Evolutionary conservation across 345 rosid genomes (phyloP).

Genomic region (Moringa oleifera): DNA sequence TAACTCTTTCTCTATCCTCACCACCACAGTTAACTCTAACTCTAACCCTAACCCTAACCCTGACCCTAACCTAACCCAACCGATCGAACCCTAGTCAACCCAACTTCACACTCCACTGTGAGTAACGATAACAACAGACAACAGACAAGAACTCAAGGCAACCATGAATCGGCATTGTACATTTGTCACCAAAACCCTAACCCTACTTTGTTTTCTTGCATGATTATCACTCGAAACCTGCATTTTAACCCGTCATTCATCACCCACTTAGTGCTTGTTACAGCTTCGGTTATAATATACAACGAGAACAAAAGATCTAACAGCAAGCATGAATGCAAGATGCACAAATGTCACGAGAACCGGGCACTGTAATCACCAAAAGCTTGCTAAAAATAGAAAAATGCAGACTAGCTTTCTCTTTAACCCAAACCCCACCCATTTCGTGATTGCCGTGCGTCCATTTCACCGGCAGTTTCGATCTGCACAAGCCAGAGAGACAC

Average conservation of each 20-base stretch:
- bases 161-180: conserved; percentile 34
- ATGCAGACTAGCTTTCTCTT: conserved; percentile 16
- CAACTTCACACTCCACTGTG: not conserved
- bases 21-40: conserved; percentile 20
- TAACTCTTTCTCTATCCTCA: conserved; percentile 18
- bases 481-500: conserved; percentile 35
- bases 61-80: not conserved
- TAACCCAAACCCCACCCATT: conserved; percentile 41
- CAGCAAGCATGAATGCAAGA: conserved; percentile 41
- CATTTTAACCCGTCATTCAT: conserved; percentile 7
- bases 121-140: too few relatives aligned
- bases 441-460: conserved; percentile 78
- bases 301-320: conserved; percentile 20
- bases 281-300: not conserved
- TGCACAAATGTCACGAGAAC: conserved; percentile 57
- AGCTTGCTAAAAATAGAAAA: conserved; percentile 41
- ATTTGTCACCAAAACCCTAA: conserved; percentile 38
- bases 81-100: conserved; percentile 28
- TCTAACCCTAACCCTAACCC: conserved; percentile 2
- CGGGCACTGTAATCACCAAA: conserved; percentile 16
- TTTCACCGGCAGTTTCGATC: conserved; percentile 48
- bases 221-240: not conserved
- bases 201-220: conserved; percentile 15
- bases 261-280: not conserved
- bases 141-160: not conserved